phyloP scores from a whole-genome alignment of 2,329 filamentous ascomycete species.

The Aspergillus sojae region DNA sequence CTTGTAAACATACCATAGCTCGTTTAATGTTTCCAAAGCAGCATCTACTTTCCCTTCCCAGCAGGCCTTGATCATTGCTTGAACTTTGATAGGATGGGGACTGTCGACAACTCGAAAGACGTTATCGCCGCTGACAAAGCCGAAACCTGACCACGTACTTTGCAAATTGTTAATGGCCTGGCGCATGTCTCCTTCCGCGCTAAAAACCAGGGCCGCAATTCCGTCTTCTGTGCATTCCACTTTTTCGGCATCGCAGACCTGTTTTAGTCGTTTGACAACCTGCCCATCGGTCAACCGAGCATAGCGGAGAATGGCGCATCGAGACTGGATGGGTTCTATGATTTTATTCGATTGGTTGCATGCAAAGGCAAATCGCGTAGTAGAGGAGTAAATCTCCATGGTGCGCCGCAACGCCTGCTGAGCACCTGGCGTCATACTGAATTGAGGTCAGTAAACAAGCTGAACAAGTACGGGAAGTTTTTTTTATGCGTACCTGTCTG shows the following conservation, averaged over 20 bases:
- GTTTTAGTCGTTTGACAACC: conserved; percentile 84
- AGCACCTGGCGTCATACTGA: conserved; percentile 88
- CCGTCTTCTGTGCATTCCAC: conserved; percentile 92
- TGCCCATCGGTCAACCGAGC: conserved; percentile 89
- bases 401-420: conserved; percentile 93
- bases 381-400: conserved; percentile 98
- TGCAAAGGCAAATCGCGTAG: conserved; percentile 94
- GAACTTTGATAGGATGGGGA: conserved; percentile 96
- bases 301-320: conserved; percentile 94
- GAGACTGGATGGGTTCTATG: conserved; percentile 96
- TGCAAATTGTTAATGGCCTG: conserved; percentile 99
- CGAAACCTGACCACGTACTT: conserved; percentile 89
- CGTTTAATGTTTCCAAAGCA: conserved; percentile 81
- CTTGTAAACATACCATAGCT: conserved; percentile 69
- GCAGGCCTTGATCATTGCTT: conserved; percentile 97
- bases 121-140: conserved; percentile 95
- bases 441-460: conserved; percentile 5
- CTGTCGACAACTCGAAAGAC: conserved; percentile 98
- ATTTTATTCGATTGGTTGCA: conserved; percentile 99
- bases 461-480: background rate
- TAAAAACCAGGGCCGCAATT: conserved; percentile 93
- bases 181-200: conserved; percentile 96
- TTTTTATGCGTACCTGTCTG: conserved; percentile 65
- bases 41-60: conserved; percentile 89
- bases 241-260: conserved; percentile 90